Base-by-base conservation (phyloP, 2,329 filamentous ascomycete genomes). In the Penicillium brasilianum region DNA sequence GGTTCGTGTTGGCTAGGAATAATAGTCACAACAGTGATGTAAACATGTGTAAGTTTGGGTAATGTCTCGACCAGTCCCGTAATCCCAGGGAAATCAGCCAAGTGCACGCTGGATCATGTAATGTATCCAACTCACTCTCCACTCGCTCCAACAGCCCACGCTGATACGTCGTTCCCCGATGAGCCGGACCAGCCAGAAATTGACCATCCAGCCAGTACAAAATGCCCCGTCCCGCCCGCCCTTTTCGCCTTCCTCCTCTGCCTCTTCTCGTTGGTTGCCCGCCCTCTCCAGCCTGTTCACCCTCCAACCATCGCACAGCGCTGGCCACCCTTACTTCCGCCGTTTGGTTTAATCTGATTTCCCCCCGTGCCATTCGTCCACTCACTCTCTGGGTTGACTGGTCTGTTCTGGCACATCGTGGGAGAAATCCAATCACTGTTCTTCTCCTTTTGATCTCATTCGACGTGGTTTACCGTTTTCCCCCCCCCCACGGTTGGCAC, bases 261-360 rank as follows among this genome's bases (percentile, higher is more conserved):
- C 73, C 73, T 66, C 69, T 69, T 76, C 75, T 77, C 75, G 76
- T 77, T 77, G 76, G 75, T 76, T 71, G 71, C 75, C 71, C 68
- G 62, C 59, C 66, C 65, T 70, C 66, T 69, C 71, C 71, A 69
- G 62, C 61, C 62, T 64, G 59, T 66, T 69, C 69, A 66, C 70
- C 68, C 71, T 69, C 68, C 68, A 70, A 69, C 65, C 65, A 69
- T 68, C 63, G 67, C 66, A 65, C 67, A 68, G 62, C 61, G 56
- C 62, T 50, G 57, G 43, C 49, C 57, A 55, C 57, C 58, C 62
- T 68, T 63, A 63, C 65, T 59, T 63, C 50, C 50, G 25, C 52
- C 25, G 36, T 53, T 28, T 39, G 32, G 22, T 32, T 54, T 54
- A 32, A 54, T 54, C 37, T 51, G 39, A 25, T 51, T 58, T 58